Base-by-base conservation (phyloP, 495 filamentous ascomycete species). In the Beverwykella pulmonaria region DNA sequence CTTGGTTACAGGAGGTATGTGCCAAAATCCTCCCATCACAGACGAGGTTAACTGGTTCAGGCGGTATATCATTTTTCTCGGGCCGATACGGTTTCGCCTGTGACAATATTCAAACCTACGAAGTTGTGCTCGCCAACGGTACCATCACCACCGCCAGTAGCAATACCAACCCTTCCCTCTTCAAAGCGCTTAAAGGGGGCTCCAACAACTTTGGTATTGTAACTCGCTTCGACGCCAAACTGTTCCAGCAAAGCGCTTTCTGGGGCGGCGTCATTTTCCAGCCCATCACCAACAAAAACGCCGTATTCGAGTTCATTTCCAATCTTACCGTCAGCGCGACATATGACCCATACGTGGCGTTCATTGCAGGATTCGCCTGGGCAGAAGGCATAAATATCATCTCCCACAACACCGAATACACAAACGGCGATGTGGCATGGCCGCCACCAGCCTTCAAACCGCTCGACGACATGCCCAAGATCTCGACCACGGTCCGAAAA, bases 261-360 rank as follows among this genome's bases (percentile, higher is more conserved):
- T 71, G 70, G 70, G 75, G 76, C 34, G 74, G 69, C 25, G 34
- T 69, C 49, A n/a, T 77, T 61, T 32, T 65, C n/a, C 25, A 75
- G 64, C 60, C 59, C 52, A 61, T 60, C 10, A 68, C 63, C 27
- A 44, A 58, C 61, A 65, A 67, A 63, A 58, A 70, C 6, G 59
- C 39, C 12, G 29, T 61, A 29, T 53, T 71, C 39, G 44, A 61
- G 30, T 68, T 59, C 49, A 50, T 68, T 20, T 1, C 20, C 32
- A 65, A 63, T 15, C 67, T 67, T 27, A 56, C 49, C 7, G 29
- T 39, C 20, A 70, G 66, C 58, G 23, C 52, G 0, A 70, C 57
- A 7, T 73, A 49, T 48, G 67, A 69, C 34, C 70, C 66, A 2
- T 67, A 63, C 52, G 59, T 59, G 5, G 69, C 64, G 3, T 55